Conservation (phyloP, 2,329 filamentous ascomycete species). For the Penicillium capsulatum region DNA sequence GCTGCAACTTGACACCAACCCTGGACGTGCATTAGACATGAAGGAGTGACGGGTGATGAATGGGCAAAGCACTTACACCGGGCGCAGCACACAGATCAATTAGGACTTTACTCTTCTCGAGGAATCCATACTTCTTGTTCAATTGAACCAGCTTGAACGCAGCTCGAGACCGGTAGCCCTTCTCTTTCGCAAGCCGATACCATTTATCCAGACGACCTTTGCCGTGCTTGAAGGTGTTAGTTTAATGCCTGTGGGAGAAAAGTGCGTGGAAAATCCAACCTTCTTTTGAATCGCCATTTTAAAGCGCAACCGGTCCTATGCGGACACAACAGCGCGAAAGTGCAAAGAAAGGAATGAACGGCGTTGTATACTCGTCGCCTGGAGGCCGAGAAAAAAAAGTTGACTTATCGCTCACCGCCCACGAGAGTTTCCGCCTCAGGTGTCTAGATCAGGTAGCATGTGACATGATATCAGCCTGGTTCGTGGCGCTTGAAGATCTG, state of each 20-base stretch:
- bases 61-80: conserved; percentile 57
- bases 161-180: conserved; percentile 90
- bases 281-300: conserved; percentile 97
- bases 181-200: conserved; percentile 98
- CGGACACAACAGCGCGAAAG: conserved; percentile 21
- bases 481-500: conserved; percentile 16
- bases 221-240: conserved; percentile 60
- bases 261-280: conserved; percentile 27
- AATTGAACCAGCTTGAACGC: conserved; percentile 97
- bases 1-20: conserved; percentile 97
- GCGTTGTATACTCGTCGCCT: conserved; percentile 17
- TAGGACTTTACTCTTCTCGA: conserved; percentile 93
- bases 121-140: conserved; percentile 98
- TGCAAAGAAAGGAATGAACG: conserved; percentile 10
- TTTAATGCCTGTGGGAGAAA: conserved; percentile 12
- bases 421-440: conserved; percentile 18
- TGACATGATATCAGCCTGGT: conserved; percentile 33
- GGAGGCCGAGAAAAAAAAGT: conserved; percentile 20
- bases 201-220: conserved; percentile 98
- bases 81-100: conserved; percentile 97
- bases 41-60: background rate
- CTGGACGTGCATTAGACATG: conserved; percentile 20
- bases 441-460: too few relatives aligned
- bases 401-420: conserved; percentile 27
- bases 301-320: conserved; percentile 20